A percentile compares a stretch with the other conserved stretches of the same genome.
phyloP scores from a whole-genome alignment of 805 yeast genomes.

The Kuraishia ogatae region DNA sequence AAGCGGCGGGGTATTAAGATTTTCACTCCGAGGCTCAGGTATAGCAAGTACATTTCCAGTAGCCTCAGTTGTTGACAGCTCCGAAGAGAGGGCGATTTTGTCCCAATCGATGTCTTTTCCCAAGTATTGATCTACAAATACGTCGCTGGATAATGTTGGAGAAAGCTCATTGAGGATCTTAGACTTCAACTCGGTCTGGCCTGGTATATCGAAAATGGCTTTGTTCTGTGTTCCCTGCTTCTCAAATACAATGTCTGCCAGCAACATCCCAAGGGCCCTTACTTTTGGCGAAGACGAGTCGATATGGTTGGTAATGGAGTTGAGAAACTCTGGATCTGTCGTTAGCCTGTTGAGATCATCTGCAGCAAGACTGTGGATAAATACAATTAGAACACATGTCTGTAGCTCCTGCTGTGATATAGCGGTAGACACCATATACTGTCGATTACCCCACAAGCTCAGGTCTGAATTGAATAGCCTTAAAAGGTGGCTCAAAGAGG shows the following conservation, averaged over 20 bases:
- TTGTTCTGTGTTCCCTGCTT: conserved; percentile 16
- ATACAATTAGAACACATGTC: conserved; percentile 37
- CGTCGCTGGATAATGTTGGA: not conserved
- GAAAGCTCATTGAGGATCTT: conserved; percentile 5
- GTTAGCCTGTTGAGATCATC: conserved; percentile 22
- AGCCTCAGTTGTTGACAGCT: not conserved
- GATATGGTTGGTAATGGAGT: conserved; percentile 46
- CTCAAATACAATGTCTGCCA: conserved; percentile 42
- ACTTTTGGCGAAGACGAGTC: conserved; percentile 35
- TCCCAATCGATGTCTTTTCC: not conserved
- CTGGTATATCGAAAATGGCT: conserved; percentile 20
- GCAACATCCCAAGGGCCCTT: conserved; percentile 44
- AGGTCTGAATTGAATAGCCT: not conserved
- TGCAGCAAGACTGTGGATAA: conserved; percentile 17
- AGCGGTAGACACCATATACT: conserved; percentile 21
- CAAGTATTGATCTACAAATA: no score
- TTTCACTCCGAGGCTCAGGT: not conserved
- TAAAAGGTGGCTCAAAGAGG: not conserved
- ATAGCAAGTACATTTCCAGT: not conserved
- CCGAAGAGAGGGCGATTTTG: not conserved
- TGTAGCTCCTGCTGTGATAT: conserved; percentile 34
- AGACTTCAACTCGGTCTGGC: conserved; percentile 10
- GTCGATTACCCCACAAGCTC: not conserved
- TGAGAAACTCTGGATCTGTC: conserved; percentile 30
- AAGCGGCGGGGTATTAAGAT: not conserved